Evolutionary conservation across 2,329 filamentous ascomycete species (phyloP).

Genomic region (Gnomoniopsis sp.): DNA sequence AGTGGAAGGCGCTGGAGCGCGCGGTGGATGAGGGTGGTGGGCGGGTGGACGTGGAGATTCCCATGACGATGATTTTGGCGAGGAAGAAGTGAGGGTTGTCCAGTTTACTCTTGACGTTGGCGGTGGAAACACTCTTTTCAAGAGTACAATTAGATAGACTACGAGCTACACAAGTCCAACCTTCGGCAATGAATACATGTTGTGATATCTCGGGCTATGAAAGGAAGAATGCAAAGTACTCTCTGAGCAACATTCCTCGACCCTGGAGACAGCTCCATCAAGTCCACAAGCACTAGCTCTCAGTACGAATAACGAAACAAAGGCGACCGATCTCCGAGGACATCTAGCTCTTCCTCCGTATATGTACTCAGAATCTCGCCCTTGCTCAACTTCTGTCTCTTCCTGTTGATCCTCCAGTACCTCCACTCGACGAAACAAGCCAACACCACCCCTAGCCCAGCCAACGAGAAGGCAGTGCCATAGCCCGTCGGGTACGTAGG

Average conservation of each 20-base stretch:
- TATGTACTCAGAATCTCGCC: neutral
- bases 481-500: neutral
- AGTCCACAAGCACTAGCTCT: no score
- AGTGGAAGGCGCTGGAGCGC: neutral
- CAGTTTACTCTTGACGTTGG: no score
- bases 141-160: no score
- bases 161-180: no score
- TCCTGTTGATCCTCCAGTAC: neutral
- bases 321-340: neutral
- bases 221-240: no score
- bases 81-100: neutral
- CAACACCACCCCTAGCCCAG: neutral
- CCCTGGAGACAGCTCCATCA: no score
- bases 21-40: neutral
- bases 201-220: no score
- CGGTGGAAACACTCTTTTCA: no score
- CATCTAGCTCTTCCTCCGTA: neutral
- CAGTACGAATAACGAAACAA: neutral
- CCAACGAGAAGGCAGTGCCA: neutral
- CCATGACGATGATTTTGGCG: neutral
- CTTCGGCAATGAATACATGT: no score
- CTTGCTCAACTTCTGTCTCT: neutral
- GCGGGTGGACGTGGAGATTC: neutral
- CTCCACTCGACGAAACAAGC: neutral
- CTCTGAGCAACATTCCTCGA: no score